These are phyloP conservation scores for Dryas alaskensis DNA, from an alignment of 306 rosid genomes.

Conservation along the genomic window DNA sequence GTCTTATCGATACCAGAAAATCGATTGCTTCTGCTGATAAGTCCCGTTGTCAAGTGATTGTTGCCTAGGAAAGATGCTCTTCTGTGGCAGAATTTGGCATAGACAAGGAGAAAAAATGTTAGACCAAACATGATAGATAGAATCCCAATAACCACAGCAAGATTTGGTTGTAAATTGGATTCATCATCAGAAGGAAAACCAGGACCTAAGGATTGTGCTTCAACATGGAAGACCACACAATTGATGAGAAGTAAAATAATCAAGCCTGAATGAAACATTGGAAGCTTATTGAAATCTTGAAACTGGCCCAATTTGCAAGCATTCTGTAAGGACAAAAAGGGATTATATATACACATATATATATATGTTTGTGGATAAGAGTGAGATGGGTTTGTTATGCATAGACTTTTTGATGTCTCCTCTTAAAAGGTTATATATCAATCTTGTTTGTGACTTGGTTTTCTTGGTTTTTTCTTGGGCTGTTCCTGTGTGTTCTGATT, in stretches of 20 bases:
- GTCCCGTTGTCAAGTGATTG: conserved; percentile 20
- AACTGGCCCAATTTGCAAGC: conserved; percentile 24
- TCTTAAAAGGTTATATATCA: conserved; percentile 23
- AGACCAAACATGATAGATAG: conserved; percentile 50
- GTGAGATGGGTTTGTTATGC: conserved; percentile 29
- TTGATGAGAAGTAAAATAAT: conserved; percentile 30
- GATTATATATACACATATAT: background rate
- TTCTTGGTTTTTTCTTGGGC: conserved; percentile 38
- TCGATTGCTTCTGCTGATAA: conserved; percentile 55
- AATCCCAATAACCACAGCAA: conserved; percentile 63
- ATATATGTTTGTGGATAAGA: conserved; percentile 14
- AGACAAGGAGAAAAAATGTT: conserved; percentile 60
- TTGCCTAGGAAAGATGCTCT: conserved; percentile 20
- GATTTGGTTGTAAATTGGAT: conserved; percentile 57
- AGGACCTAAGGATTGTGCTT: conserved; percentile 34
- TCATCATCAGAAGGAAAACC: conserved; percentile 13
- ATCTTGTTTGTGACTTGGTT: conserved; percentile 24
- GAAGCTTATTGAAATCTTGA: background rate
- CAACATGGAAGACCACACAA: conserved; percentile 36
- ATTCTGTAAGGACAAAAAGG: conserved; percentile 13
- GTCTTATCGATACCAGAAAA: conserved; percentile 81
- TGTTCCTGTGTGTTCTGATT: conserved; percentile 32
- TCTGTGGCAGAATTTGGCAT: conserved; percentile 55
- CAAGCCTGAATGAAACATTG: conserved; percentile 38
- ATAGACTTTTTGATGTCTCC: conserved; percentile 29